phyloP scores from a whole-genome alignment of 2,329 filamentous ascomycete genomes.

The Fonsecaea monophora region DNA sequence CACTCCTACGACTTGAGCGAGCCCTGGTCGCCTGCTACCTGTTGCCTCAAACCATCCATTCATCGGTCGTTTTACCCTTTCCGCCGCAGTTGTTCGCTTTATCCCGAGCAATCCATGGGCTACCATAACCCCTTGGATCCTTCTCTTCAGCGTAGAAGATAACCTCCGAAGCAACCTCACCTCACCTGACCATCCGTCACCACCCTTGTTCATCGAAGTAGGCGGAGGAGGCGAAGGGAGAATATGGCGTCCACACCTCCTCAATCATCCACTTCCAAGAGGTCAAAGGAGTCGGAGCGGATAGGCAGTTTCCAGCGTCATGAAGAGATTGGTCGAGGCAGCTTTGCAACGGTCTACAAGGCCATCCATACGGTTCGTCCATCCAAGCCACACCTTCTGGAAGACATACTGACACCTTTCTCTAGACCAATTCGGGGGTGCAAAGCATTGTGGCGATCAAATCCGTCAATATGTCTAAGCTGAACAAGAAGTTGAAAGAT shows the following conservation, averaged over 20 bases:
- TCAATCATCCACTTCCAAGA: constrained; percentile 49
- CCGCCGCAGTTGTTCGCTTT: constrained; percentile 14
- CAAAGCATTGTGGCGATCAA: constrained; percentile 87
- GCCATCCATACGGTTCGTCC: constrained; percentile 79
- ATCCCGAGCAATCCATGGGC: constrained; percentile 44
- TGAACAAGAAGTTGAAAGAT: constrained; percentile 95
- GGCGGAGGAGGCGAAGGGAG: constrained; percentile 35
- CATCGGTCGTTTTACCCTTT: constrained; percentile 18
- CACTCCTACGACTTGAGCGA: constrained; percentile 22
- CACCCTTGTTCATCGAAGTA: constrained; percentile 28
- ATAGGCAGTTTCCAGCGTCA: constrained; percentile 73
- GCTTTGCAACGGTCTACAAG: constrained; percentile 94
- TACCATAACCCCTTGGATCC: constrained; percentile 45
- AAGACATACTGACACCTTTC: constrained; percentile 30
- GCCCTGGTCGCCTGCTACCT: constrained; percentile 32
- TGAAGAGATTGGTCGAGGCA: constrained; percentile 93
- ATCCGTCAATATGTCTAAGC: constrained; percentile 85
- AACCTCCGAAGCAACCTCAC: constrained; percentile 33
- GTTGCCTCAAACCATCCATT: constrained; percentile 25
- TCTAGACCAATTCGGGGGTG: constrained; percentile 31
- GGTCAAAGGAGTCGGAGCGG: constrained; percentile 46
- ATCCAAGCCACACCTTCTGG: constrained; percentile 6
- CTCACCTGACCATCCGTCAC: constrained; percentile 35
- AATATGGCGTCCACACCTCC: constrained; percentile 51
- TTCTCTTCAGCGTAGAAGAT: constrained; percentile 47